phyloP scores from a whole-genome alignment of 2,329 filamentous ascomycete species.

The Monilinia fructicola region DNA sequence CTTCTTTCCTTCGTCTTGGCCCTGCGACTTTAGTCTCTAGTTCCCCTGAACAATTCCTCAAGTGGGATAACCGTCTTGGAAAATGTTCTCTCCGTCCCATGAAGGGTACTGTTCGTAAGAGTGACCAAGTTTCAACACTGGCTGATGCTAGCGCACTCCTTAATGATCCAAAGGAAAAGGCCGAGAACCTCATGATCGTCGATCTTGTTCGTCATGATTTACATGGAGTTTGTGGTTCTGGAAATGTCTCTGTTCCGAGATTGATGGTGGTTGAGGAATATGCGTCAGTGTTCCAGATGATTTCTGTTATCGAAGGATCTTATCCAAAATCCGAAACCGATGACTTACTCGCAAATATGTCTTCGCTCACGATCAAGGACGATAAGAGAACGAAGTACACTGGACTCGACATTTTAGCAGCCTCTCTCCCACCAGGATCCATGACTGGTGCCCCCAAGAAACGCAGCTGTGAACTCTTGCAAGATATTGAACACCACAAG shows the following conservation, averaged over 20 bases:
- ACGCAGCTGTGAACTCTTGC: slow-evolving; percentile 80
- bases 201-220: slow-evolving; percentile 94
- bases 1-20: slow-evolving; percentile 74
- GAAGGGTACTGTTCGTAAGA: slow-evolving; percentile 93
- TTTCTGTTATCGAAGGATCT: slow-evolving; percentile 78
- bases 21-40: slow-evolving; percentile 72
- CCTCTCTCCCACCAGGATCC: slow-evolving; percentile 81
- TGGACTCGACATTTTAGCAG: slow-evolving; percentile 73
- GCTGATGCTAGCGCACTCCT: slow-evolving; percentile 71
- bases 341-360: slow-evolving; percentile 16
- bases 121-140: slow-evolving; percentile 62
- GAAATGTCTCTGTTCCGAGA: slow-evolving; percentile 70
- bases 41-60: slow-evolving; percentile 87
- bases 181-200: slow-evolving; percentile 97
- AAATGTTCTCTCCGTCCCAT: slow-evolving; percentile 83
- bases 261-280: slow-evolving; percentile 89
- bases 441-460: slow-evolving; percentile 98
- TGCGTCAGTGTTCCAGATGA: slow-evolving; percentile 86
- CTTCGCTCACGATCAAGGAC: slow-evolving; percentile 20
- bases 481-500: slow-evolving; percentile 59
- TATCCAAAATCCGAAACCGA: slow-evolving; percentile 44
- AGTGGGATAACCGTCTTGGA: slow-evolving; percentile 57
- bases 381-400: slow-evolving; percentile 45
- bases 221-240: slow-evolving; percentile 76
- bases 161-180: slow-evolving; percentile 81